Conservation (phyloP, 106 monocot genomes). For the Phalaenopsis equestris region DNA sequence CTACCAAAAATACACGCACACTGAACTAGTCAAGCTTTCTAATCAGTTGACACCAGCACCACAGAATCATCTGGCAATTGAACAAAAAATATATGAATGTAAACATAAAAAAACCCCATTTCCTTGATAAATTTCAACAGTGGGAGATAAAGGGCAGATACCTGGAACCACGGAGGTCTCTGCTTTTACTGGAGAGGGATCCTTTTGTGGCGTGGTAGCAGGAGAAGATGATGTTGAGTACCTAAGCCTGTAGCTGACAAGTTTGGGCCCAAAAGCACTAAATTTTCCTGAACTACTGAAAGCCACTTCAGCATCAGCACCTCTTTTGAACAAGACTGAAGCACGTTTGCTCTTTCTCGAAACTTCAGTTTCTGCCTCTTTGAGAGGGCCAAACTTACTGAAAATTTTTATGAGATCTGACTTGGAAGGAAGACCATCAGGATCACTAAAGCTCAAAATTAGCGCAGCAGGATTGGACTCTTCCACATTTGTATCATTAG, state of each 20-base stretch:
- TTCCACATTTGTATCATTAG: not conserved
- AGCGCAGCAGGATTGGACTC: constrained; percentile 28
- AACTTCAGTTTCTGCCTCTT: constrained; percentile 65
- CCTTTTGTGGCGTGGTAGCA: constrained; percentile 2
- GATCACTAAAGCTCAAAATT: constrained; percentile 48
- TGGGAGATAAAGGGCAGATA: not conserved
- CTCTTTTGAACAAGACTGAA: constrained; percentile 65
- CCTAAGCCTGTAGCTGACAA: constrained; percentile 64
- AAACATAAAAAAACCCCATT: not conserved
- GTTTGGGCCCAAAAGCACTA: constrained; percentile 68
- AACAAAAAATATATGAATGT: not conserved
- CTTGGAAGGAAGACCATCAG: constrained; percentile 50
- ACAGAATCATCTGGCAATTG: not conserved
- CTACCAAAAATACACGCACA: not conserved
- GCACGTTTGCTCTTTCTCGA: constrained; percentile 27
- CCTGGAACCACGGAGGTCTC: not conserved
- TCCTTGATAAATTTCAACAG: not conserved
- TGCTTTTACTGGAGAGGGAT: not conserved
- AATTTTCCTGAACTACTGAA: constrained; percentile 71
- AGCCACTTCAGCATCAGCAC: constrained; percentile 81
- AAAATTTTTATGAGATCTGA: constrained; percentile 58
- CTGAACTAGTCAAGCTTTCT: not conserved
- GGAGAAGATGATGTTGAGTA: constrained; percentile 27
- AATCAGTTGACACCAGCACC: not conserved
- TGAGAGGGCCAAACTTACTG: constrained; percentile 73